Evolutionary conservation across 305 asterid genomes (phyloP).

Genomic region (Petunia hybrid): DNA sequence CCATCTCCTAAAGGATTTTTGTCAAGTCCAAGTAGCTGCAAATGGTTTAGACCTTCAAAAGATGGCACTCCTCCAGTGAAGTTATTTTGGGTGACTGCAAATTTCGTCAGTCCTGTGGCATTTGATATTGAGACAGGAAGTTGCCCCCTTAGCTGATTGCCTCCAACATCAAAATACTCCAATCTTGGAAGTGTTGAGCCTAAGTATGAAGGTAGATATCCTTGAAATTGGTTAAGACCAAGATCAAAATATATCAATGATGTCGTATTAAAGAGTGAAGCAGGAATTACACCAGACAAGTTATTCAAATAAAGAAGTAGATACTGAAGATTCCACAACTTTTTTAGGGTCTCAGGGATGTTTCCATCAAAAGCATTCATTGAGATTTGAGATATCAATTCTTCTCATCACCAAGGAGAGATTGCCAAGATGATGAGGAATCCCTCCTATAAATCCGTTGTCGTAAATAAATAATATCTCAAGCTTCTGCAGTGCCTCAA

Average conservation of each 20-base stretch:
- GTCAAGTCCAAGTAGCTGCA: background rate
- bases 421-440: slow-evolving; percentile 37
- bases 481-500: slow-evolving; percentile 30
- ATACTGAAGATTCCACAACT: slow-evolving; percentile 15
- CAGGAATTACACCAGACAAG: slow-evolving; percentile 34
- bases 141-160: slow-evolving; percentile 30
- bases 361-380: slow-evolving; percentile 7
- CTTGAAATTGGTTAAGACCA: slow-evolving; percentile 26
- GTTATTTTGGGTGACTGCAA: slow-evolving; percentile 19
- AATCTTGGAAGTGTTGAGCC: slow-evolving; percentile 26
- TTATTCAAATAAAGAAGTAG: slow-evolving; percentile 26
- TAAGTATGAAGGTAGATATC: slow-evolving; percentile 33
- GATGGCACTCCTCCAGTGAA: slow-evolving; percentile 31
- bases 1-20: slow-evolving; percentile 32
- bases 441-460: slow-evolving; percentile 32
- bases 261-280: slow-evolving; percentile 35
- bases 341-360: slow-evolving; percentile 32
- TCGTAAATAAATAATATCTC: background rate
- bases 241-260: slow-evolving; percentile 21
- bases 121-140: slow-evolving; percentile 36
- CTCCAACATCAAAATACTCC: slow-evolving; percentile 27
- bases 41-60: slow-evolving; percentile 10
- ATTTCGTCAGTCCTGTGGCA: background rate
- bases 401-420: background rate
- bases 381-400: too few relatives aligned